phyloP scores from a whole-genome alignment of 2,329 filamentous ascomycete species.

The Ophioceras dolichostomum region DNA sequence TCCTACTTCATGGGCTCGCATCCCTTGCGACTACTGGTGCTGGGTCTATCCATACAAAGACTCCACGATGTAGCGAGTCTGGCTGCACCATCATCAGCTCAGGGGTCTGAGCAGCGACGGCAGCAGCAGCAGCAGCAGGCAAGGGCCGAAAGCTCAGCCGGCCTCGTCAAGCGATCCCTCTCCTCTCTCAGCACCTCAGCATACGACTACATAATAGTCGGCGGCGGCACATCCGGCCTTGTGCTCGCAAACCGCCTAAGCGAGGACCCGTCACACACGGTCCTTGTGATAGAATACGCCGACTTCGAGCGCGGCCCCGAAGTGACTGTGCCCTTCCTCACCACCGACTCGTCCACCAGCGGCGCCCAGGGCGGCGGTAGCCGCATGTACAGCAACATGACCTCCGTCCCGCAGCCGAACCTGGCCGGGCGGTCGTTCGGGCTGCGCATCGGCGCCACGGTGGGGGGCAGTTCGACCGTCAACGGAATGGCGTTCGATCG shows the following conservation, averaged over 20 bases:
- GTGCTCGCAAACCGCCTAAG: slow-evolving; percentile 28
- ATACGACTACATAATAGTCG: slow-evolving; percentile 28
- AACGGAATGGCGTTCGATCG: slow-evolving; percentile 42
- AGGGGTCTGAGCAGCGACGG: too few relatives aligned
- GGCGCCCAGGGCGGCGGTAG: too few relatives aligned
- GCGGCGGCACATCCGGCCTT: slow-evolving; percentile 32
- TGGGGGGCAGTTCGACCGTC: slow-evolving; percentile 49
- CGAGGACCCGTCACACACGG: slow-evolving; percentile 17
- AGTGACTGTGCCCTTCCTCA: slow-evolving; percentile 1
- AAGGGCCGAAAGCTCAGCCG: too few relatives aligned
- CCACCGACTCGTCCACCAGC: not conserved
- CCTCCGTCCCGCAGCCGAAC: slow-evolving; percentile 17
- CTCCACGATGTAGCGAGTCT: too few relatives aligned
- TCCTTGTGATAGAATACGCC: slow-evolving; percentile 14
- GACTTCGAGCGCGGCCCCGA: slow-evolving; percentile 8
- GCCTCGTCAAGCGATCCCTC: not conserved
- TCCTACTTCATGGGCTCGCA: too few relatives aligned
- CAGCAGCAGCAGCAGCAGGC: too few relatives aligned
- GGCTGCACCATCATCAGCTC: too few relatives aligned
- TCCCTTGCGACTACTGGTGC: too few relatives aligned
- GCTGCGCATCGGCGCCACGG: slow-evolving; percentile 22
- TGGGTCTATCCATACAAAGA: too few relatives aligned
- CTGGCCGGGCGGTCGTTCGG: slow-evolving; percentile 24
- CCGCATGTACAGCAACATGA: slow-evolving; percentile 1
- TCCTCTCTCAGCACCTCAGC: not conserved